phyloP scores from a whole-genome alignment of 352 stramenopile species.

The Pythium oligandrum region DNA sequence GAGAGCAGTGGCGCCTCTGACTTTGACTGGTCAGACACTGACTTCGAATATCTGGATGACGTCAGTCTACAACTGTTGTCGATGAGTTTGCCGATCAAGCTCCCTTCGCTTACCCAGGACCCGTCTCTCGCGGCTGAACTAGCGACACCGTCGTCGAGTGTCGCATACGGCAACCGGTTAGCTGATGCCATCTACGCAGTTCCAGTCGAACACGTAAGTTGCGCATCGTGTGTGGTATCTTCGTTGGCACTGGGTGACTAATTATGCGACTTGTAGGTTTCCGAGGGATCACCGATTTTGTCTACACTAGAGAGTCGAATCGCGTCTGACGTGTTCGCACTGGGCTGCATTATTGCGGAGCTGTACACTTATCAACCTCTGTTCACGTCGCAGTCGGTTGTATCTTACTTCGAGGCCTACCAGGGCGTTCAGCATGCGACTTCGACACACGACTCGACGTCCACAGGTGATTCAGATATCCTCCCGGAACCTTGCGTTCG shows the following conservation, averaged over 20 bases:
- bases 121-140: too few relatives aligned
- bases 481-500: too few relatives aligned
- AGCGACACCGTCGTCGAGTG: too few relatives aligned
- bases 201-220: too few relatives aligned
- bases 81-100: conserved; percentile 38
- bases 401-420: conserved; percentile 29
- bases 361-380: conserved; percentile 52
- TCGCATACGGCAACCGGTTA: too few relatives aligned
- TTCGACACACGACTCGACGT: too few relatives aligned
- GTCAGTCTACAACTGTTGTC: conserved; percentile 57
- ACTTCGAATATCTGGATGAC: conserved; percentile 48
- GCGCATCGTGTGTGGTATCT: too few relatives aligned
- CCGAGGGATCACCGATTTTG: too few relatives aligned
- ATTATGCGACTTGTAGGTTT: too few relatives aligned
- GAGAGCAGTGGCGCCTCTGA: conserved; percentile 32
- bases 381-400: conserved; percentile 49
- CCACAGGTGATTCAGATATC: too few relatives aligned
- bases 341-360: conserved; percentile 69
- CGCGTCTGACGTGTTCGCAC: conserved; percentile 49
- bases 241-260: too few relatives aligned
- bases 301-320: conserved; percentile 20
- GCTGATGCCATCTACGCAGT: too few relatives aligned
- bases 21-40: conserved; percentile 30
- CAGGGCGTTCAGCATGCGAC: not conserved
- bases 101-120: conserved; percentile 12